Conservation (phyloP, 345 rosid genomes). For the Ceriops decandra region DNA sequence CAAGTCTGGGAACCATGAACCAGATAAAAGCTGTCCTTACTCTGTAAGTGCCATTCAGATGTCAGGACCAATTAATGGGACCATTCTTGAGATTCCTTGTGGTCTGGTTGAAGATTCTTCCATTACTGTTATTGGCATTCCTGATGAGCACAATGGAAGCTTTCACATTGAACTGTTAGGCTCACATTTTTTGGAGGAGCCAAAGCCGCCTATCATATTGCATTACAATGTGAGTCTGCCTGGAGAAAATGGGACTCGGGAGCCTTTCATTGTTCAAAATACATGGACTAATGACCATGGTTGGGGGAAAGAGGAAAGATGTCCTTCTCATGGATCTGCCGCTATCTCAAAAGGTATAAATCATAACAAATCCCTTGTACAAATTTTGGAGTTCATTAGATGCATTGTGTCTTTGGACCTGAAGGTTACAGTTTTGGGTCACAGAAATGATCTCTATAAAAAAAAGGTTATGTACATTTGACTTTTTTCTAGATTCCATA, state of each 20-base stretch:
- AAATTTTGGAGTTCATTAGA: too few species aligned
- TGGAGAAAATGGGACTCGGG: constrained; percentile 58
- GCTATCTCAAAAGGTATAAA: constrained; percentile 48
- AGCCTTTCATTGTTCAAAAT: constrained; percentile 56
- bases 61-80: constrained; percentile 28
- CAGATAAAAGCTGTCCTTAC: constrained; percentile 45
- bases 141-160: constrained; percentile 45
- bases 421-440: too few species aligned
- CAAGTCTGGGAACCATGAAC: constrained; percentile 13
- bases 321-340: constrained; percentile 54
- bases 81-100: constrained; percentile 64
- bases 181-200: constrained; percentile 40
- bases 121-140: constrained; percentile 66
- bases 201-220: constrained; percentile 47
- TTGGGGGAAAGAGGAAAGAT: constrained; percentile 72
- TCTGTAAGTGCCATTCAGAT: constrained; percentile 37
- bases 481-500: too few species aligned
- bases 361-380: too few species aligned
- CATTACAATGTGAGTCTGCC: constrained; percentile 58
- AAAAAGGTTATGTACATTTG: too few species aligned
- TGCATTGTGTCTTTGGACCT: too few species aligned
- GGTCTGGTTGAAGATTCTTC: constrained; percentile 79
- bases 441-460: too few species aligned
- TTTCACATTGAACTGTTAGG: constrained; percentile 64
- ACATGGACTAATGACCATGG: constrained; percentile 37